phyloP scores from a whole-genome alignment of 2,329 filamentous ascomycete species.

The Beauveria sp. region DNA sequence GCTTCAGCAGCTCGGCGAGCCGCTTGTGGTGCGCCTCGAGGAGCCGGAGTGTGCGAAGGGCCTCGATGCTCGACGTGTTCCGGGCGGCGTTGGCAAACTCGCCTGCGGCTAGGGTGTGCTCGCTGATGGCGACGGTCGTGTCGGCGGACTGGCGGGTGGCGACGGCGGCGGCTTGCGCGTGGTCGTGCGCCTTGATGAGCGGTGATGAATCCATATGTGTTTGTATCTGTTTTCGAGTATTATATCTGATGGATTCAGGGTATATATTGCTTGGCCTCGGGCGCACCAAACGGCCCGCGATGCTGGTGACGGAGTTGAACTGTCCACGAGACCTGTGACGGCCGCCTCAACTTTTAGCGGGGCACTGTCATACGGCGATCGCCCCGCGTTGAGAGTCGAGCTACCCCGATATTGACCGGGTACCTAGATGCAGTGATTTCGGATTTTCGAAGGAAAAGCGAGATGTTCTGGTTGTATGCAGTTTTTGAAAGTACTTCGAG shows the following conservation, averaged over 20 bases:
- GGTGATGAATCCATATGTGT: constrained; percentile 30
- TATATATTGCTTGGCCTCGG: neutral
- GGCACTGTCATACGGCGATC: neutral
- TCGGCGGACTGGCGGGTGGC: constrained; percentile 66
- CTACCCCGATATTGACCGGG: neutral
- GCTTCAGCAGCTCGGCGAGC: constrained; percentile 73
- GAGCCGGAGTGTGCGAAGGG: constrained; percentile 72
- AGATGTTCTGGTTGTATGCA: neutral
- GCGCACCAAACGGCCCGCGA: constrained; percentile 8
- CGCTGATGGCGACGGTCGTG: constrained; percentile 73
- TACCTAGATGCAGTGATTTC: neutral
- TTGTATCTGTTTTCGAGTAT: neutral
- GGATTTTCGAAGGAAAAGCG: no score
- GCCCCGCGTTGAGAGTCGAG: neutral
- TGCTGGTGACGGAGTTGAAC: neutral
- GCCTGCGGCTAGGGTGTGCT: constrained; percentile 80
- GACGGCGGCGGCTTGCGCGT: constrained; percentile 78
- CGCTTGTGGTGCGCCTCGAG: constrained; percentile 83
- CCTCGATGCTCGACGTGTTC: constrained; percentile 60
- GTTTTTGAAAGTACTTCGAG: neutral
- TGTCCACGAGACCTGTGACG: neutral
- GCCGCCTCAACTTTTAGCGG: constrained; percentile 1
- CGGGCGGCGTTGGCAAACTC: constrained; percentile 82
- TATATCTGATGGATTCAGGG: no score
- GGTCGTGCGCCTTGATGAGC: constrained; percentile 66